Percentiles rank a stretch among this genome's conserved stretches.
phyloP scores from a whole-genome alignment of 2,329 filamentous ascomycete genomes.

The Colletotrichum siamense region DNA sequence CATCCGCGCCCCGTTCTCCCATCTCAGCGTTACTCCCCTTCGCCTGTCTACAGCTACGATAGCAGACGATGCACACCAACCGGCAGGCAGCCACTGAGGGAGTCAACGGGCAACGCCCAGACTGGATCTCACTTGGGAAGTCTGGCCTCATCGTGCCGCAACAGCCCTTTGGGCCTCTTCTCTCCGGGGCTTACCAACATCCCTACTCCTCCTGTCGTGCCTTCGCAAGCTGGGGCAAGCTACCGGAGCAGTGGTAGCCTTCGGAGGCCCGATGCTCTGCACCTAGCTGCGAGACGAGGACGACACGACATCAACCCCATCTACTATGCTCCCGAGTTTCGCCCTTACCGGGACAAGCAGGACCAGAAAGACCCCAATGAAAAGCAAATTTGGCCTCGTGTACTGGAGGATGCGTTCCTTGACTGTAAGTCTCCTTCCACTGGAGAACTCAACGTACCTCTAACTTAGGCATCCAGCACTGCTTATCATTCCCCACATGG shows the following conservation, averaged over 20 bases:
- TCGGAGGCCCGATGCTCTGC: constrained; percentile 30
- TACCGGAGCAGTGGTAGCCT: constrained; percentile 36
- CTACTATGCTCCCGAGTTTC: constrained; percentile 66
- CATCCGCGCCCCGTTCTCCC: constrained; percentile 53
- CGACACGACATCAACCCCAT: constrained; percentile 60
- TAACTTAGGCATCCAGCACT: constrained; percentile 51
- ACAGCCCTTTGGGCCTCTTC: constrained; percentile 46
- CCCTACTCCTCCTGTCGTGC: constrained; percentile 53
- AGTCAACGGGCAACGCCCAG: constrained; percentile 59
- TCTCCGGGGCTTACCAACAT: constrained; percentile 53
- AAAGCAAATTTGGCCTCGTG: constrained; percentile 66
- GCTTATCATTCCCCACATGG: constrained; percentile 70
- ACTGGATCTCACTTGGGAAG: constrained; percentile 29
- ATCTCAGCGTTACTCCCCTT: constrained; percentile 55
- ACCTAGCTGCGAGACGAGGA: constrained; percentile 30
- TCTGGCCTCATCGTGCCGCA: constrained; percentile 48
- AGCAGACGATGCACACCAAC: constrained; percentile 43
- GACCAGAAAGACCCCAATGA: constrained; percentile 67
- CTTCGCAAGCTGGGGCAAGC: constrained; percentile 49
- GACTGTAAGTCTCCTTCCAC: constrained; percentile 56
- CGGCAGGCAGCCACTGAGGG: constrained; percentile 52
- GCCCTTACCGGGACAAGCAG: constrained; percentile 70
- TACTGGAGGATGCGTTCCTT: constrained; percentile 70
- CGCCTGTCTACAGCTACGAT: constrained; percentile 52
- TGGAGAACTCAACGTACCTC: neutral